Base-by-base conservation (phyloP, 2,329 filamentous ascomycete species). In the Sporothrix sp. region DNA sequence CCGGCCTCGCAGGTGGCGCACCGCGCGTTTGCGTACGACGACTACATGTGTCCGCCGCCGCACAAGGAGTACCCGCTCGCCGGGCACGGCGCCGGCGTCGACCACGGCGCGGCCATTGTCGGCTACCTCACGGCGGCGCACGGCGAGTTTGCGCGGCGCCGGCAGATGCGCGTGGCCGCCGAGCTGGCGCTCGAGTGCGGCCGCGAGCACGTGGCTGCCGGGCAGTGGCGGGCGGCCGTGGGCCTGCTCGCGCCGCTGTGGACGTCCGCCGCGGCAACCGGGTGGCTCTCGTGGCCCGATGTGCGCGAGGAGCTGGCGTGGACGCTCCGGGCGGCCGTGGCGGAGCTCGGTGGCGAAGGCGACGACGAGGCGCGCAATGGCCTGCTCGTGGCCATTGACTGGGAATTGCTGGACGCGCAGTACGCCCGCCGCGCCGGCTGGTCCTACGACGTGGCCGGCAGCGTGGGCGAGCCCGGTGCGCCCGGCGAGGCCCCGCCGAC, bases 11-110 rank as follows among this genome's bases (percentile, higher is more conserved):
- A 68, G 7, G 65, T 70, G 7, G 68, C 71, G 9, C 71, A 68
- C 57, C 76, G 74, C 47, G 69, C 72, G 0, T 79, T 79, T 54
- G 69, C 69, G 1, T 82, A 84, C 55, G 81, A 85, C 60, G 79
- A 76, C 1, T 85, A 84, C 62, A 73, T 85, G 67, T 84, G 80
- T 50, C 79, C 78, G 11, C 73, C 79, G 35, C 81, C 81, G 1
- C 70, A 80, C 54, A 70, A 81, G 55, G 80, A 84, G 58, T 72
- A 71, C 44, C 78, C 79, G 0, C 56, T 81, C 13, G 56, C 62
- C 3, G 36, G 36, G 1, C 11, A 30, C 21, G 32, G 44, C 11
- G 38, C 39, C 5, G 76, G 76, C 0, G 68, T 78, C 37, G 70
- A 81, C 53, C 79, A 84, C 60, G 66, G 72, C 2, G 67, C 71